phyloP scores from a whole-genome alignment of 2,329 filamentous ascomycete species.

The Clarireedia hainanense region DNA sequence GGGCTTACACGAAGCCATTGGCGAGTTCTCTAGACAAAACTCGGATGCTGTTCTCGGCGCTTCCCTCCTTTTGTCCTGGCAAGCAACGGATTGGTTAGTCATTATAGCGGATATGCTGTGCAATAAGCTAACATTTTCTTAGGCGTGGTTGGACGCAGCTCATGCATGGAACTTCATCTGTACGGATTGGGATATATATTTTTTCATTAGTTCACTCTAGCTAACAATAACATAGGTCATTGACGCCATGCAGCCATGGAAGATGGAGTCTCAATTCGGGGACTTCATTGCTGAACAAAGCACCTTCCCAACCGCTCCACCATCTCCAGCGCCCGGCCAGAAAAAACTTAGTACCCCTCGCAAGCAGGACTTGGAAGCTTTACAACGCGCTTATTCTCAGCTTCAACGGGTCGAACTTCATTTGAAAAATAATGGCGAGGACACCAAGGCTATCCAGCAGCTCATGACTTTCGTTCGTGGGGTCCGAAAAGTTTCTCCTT shows the following conservation, averaged over 20 bases:
- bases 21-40: slow-evolving; percentile 73
- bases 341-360: slow-evolving; percentile 50
- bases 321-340: slow-evolving; percentile 53
- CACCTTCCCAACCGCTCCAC: slow-evolving; percentile 60
- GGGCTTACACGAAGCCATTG: slow-evolving; percentile 81
- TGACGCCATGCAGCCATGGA: slow-evolving; percentile 85
- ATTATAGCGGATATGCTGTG: slow-evolving; percentile 17
- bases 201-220: slow-evolving; percentile 23
- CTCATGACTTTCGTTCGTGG: slow-evolving; percentile 66
- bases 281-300: slow-evolving; percentile 76
- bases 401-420: slow-evolving; percentile 61
- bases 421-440: slow-evolving; percentile 61
- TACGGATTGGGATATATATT: slow-evolving; percentile 39
- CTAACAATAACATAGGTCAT: slow-evolving; percentile 53
- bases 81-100: slow-evolving; percentile 87
- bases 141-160: slow-evolving; percentile 91
- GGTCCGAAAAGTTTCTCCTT: slow-evolving; percentile 61
- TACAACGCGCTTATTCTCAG: slow-evolving; percentile 59
- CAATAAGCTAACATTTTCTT: slow-evolving; percentile 16
- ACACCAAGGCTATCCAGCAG: slow-evolving; percentile 60
- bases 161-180: slow-evolving; percentile 84
- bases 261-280: slow-evolving; percentile 78
- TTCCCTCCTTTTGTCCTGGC: slow-evolving; percentile 89
- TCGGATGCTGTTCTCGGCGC: slow-evolving; percentile 88
- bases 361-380: slow-evolving; percentile 63